These are phyloP conservation scores for Avena eriantha DNA, from an alignment of 176 grass and related monocot genomes.

Conservation along the genomic window DNA sequence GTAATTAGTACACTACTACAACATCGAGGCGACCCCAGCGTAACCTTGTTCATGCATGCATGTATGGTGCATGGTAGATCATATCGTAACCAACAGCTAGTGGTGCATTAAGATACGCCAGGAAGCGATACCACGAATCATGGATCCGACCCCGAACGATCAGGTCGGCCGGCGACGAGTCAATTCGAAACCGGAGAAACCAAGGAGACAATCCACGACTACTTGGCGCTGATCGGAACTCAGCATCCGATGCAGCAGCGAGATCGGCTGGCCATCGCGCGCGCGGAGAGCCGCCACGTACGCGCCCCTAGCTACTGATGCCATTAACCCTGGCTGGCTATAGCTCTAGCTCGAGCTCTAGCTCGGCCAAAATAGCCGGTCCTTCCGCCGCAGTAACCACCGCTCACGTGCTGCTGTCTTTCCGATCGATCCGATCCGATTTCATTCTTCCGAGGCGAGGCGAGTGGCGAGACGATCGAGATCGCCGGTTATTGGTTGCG, in stretches of 20 bases:
- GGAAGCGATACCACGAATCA: not conserved
- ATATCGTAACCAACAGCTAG: too few species aligned
- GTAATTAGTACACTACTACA: too few species aligned
- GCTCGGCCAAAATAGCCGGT: constrained; percentile 19
- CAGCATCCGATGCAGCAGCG: not conserved
- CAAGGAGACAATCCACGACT: too few species aligned
- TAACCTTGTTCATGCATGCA: not conserved
- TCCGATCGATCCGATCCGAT: not conserved
- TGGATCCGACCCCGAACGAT: too few species aligned
- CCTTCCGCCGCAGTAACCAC: constrained; percentile 41
- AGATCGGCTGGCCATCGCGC: not conserved
- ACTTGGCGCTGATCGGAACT: too few species aligned
- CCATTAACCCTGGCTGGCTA: not conserved
- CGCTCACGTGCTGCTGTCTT: constrained; percentile 40
- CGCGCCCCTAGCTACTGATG: not conserved
- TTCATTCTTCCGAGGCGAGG: not conserved
- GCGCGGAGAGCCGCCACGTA: not conserved
- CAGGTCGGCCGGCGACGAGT: not conserved
- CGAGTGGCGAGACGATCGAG: not conserved
- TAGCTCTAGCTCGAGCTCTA: not conserved
- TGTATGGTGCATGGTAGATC: constrained; percentile 2
- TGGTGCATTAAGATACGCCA: not conserved
- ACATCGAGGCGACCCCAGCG: too few species aligned
- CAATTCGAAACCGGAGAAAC: not conserved
- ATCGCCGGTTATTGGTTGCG: constrained; percentile 17